Evolutionary conservation across 768 basidiomycete species (phyloP), one percentile per base, ranked within the genome.

Genomic region (Crepidotus variabilis): DNA sequence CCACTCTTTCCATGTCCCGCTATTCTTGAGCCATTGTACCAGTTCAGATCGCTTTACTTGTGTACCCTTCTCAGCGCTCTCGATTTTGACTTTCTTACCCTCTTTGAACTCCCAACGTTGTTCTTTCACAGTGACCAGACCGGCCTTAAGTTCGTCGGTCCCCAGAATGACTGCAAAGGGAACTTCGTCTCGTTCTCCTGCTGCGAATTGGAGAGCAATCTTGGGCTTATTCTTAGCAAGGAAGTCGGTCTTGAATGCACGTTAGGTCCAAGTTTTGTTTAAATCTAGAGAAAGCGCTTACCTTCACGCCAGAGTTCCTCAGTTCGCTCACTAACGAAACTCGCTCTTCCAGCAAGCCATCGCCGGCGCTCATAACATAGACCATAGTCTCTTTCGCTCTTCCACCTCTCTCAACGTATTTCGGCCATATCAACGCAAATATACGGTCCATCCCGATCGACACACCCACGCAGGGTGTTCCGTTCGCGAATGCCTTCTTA

Each of bases 101-200:
- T 86, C 84, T 10, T 84, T 77, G 21, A 90, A 63, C 64, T 89
- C 82, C 90, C 90, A 92, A 51, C 72, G 80, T 70, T 98, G 96
- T 69, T 95, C 88, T 75, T 98, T 98, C 55, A 99, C 90, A 35
- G 86, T 83, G 28, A 97, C 93, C 36, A 89, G 73, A 3, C 96
- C 97, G 47, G 82, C 80, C 65, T 85, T 86, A 55, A 94, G 74
- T 74, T 99, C 96, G 55, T 90, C 87, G 1, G 80, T 82, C 8
- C 94, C 95, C n/a, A 98, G 75, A 61, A 98, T 91, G 55, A 98
- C 81, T 1, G 90, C 94, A 71, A 93, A 97, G 0, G 95, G 96
- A 43, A 92, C 92, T 60, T 92, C 88, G 65, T 98, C 95, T 67
- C 77, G 86, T 73, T 97, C 97, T 23, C 90, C 91, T 1, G 88